phyloP scores from a whole-genome alignment of 1,284 basidiomycete species.

The Puccinia triticina region DNA sequence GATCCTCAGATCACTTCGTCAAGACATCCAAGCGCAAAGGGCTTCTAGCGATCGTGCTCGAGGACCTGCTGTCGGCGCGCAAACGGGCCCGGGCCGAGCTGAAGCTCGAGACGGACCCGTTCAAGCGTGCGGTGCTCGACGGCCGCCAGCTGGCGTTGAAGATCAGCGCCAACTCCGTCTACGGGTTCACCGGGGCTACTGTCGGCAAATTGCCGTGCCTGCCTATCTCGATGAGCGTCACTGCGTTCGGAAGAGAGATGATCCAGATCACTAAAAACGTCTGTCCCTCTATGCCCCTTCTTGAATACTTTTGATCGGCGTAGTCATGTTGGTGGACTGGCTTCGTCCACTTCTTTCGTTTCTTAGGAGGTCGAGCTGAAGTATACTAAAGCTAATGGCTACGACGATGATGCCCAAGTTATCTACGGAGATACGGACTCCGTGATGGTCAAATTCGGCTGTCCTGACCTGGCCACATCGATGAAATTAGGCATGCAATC shows the following conservation, averaged over 20 bases:
- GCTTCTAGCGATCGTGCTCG: slow-evolving; percentile 82
- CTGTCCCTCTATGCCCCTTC: not conserved
- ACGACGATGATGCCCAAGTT: slow-evolving; percentile 81
- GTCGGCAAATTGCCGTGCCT: slow-evolving; percentile 91
- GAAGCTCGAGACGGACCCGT: slow-evolving; percentile 91
- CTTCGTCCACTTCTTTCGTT: not conserved
- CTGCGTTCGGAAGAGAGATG: slow-evolving; percentile 94
- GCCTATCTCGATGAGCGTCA: slow-evolving; percentile 87
- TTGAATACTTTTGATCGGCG: not conserved
- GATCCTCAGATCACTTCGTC: slow-evolving; percentile 72
- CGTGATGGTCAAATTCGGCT: slow-evolving; percentile 94
- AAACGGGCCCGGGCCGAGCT: slow-evolving; percentile 90
- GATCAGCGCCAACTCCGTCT: slow-evolving; percentile 96
- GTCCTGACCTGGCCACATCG: slow-evolving; percentile 76
- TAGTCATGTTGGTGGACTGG: not conserved
- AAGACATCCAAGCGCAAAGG: slow-evolving; percentile 76
- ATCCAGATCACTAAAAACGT: slow-evolving; percentile 90
- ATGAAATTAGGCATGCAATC: slow-evolving; percentile 76
- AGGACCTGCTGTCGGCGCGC: slow-evolving; percentile 85
- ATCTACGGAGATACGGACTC: slow-evolving; percentile 98
- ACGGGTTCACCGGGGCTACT: slow-evolving; percentile 94
- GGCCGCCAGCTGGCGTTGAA: slow-evolving; percentile 92
- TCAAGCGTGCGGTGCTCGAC: slow-evolving; percentile 89
- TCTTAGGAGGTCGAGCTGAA: slow-evolving; percentile 80
- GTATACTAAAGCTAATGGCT: slow-evolving; percentile 82